Evolutionary conservation across 176 grass and related monocot genomes (phyloP), one percentile per base, ranked within the genome.

Genomic region (barley (Hordeum vulgare)): DNA sequence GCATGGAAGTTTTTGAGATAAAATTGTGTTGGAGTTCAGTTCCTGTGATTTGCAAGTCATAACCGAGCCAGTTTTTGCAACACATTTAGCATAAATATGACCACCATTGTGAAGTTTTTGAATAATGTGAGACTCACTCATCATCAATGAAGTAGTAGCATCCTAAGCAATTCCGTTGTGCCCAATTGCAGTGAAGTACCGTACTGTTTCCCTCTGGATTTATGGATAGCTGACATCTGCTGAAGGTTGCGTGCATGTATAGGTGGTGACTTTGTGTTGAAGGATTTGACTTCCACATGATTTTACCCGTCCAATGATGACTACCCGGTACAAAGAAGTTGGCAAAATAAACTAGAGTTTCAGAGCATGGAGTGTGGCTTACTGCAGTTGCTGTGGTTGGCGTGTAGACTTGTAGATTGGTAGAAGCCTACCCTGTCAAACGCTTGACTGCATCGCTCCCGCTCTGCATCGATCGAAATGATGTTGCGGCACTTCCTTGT

Each of bases 261-360:
- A 90, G 89, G 39, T 79, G 66, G 79, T 86, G 79, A 90, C 74
- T 86, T 61, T 62, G 84, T 80, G 51, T 80, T 59, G 88, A 86
- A 83, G 45, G 67, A 74, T 83, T 83, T 86, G 80, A 74, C 84
- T 49, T 66, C 18, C 25, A 73, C 75, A 83, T 36, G 66, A 74
- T 65, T 85, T 74, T 80, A 69, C 39, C 49, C n/a, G 44, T 74
- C 74, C 45, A 61, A 26, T 75, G 85, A 69, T 83, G 79, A 73
- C 74, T 86, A 83, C 36, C 68, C 45, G 47, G 61, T 83, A 74
- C 80, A 68, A 68, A 75, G 65, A 90, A n/a, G 61, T 83, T 18
- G 18, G 63, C 42, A 10, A 49, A 83, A 86, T 90, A 86, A 83
- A 83, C 34, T 66, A 25, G 28, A 51, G 36, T 86, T 53, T 51